Conservation (phyloP, 805 yeast genomes). For the Yamadazyma laniorum region DNA sequence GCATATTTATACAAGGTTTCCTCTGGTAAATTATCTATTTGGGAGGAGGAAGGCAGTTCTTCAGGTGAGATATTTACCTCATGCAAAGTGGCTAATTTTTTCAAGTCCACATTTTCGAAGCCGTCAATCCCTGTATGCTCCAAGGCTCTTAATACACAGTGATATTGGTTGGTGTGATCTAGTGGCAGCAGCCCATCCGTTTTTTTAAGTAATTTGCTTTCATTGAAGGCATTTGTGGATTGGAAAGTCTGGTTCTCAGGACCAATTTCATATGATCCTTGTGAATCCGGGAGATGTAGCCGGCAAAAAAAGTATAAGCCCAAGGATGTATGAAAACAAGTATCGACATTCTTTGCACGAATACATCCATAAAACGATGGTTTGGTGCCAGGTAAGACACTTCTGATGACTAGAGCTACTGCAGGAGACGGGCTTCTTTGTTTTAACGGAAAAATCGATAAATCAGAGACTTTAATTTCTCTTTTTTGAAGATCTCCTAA, state of each 20-base stretch:
- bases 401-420: slow-evolving; percentile 10
- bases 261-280: slow-evolving; percentile 19
- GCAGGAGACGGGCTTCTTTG: slow-evolving; percentile 4
- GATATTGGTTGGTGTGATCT: slow-evolving; percentile 22
- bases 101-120: not conserved
- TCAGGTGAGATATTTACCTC: not conserved
- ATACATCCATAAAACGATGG: slow-evolving; percentile 20
- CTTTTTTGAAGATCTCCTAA: slow-evolving; percentile 24
- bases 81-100: slow-evolving; percentile 1
- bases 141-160: slow-evolving; percentile 21
- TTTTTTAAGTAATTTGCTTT: slow-evolving; percentile 22
- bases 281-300: slow-evolving; percentile 27
- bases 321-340: slow-evolving; percentile 27
- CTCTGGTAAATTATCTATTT: slow-evolving; percentile 14
- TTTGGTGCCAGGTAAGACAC: slow-evolving; percentile 1
- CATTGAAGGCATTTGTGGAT: slow-evolving; percentile 12
- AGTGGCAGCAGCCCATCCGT: no score
- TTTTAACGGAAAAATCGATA: slow-evolving; percentile 14
- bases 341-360: slow-evolving; percentile 23
- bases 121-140: slow-evolving; percentile 14
- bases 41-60: slow-evolving; percentile 12
- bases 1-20: slow-evolving; percentile 18
- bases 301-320: slow-evolving; percentile 27
- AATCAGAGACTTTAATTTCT: slow-evolving; percentile 22
- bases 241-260: slow-evolving; percentile 1